Percentiles rank a stretch among this genome's conserved stretches.
Evolutionary conservation across 345 rosid genomes (phyloP).

Genomic region (Firmiana major): DNA sequence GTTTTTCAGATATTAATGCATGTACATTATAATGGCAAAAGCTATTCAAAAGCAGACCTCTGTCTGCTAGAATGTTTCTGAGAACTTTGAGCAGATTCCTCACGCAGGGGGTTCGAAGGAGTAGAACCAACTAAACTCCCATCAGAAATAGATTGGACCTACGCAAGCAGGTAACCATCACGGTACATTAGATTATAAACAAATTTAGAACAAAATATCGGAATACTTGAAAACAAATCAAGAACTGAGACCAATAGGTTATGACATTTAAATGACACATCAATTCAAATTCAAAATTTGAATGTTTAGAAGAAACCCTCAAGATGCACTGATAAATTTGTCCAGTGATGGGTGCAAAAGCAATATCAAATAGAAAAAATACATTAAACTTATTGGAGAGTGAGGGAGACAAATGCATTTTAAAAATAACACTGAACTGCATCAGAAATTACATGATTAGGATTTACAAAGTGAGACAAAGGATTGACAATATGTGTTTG

Average conservation of each 20-base stretch:
- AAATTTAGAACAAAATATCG: slow-evolving; percentile 13
- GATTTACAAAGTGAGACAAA: not conserved
- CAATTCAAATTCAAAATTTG: not conserved
- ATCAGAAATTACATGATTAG: not conserved
- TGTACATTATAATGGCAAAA: not conserved
- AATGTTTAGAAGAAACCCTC: not conserved
- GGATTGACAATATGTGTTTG: not conserved
- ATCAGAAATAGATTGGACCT: slow-evolving; percentile 64
- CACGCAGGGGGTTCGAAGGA: slow-evolving; percentile 26
- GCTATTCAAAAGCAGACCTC: slow-evolving; percentile 38
- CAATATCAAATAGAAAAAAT: not conserved
- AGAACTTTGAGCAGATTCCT: slow-evolving; percentile 31
- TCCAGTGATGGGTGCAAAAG: not conserved
- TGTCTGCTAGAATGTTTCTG: slow-evolving; percentile 30
- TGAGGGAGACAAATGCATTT: not conserved
- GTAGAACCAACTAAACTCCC: slow-evolving; percentile 38
- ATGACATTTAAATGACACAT: not conserved
- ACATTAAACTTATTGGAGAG: not conserved
- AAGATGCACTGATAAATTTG: not conserved
- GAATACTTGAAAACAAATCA: not conserved
- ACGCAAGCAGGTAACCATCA: slow-evolving; percentile 31
- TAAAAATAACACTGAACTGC: not conserved
- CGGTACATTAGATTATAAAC: not conserved
- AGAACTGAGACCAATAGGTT: not conserved
- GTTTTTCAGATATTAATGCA: not conserved